A percentile compares a stretch with the other conserved stretches of the same genome.
Conservation (phyloP, 208 protist species). For the Porcisia deanei region DNA sequence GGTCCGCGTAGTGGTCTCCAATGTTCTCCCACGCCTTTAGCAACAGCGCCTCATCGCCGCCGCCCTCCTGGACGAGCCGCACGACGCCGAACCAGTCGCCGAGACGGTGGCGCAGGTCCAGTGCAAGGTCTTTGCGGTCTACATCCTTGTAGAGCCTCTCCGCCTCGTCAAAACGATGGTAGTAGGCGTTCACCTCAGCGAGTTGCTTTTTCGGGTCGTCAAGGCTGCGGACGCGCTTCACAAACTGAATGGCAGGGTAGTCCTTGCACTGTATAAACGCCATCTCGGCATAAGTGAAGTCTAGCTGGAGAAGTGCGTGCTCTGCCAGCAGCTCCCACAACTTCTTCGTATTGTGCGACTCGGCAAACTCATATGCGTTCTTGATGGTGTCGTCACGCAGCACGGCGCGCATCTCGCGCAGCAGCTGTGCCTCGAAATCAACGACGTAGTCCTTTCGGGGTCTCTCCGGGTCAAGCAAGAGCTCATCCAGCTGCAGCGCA, state of each 20-base stretch:
- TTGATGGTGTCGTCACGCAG: conserved; percentile 67
- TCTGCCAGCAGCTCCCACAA: conserved; percentile 96
- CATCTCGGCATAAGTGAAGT: conserved; percentile 91
- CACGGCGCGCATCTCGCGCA: conserved; percentile 87
- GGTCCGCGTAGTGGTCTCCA: conserved; percentile 95
- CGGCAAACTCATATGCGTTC: conserved; percentile 93
- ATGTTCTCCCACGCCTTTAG: conserved; percentile 92
- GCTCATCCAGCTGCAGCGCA: conserved; percentile 92
- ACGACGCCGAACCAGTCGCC: conserved; percentile 97
- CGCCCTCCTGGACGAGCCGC: conserved; percentile 91
- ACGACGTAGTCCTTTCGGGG: conserved; percentile 86
- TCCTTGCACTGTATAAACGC: conserved; percentile 95
- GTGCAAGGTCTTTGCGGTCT: conserved; percentile 95
- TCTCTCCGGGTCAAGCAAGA: conserved; percentile 92
- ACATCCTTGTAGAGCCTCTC: conserved; percentile 96
- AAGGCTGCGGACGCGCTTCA: conserved; percentile 92
- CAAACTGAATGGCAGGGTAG: conserved; percentile 96
- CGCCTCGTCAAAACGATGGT: conserved; percentile 95
- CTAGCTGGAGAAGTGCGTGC: conserved; percentile 80
- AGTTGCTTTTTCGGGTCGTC: conserved; percentile 94
- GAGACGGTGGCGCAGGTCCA: conserved; percentile 91
- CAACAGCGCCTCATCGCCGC: conserved; percentile 92
- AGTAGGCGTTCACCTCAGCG: conserved; percentile 96
- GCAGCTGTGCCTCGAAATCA: conserved; percentile 86
- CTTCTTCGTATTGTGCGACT: conserved; percentile 84